phyloP scores from a whole-genome alignment of 306 rosid genomes.

The Cicer arietinum region DNA sequence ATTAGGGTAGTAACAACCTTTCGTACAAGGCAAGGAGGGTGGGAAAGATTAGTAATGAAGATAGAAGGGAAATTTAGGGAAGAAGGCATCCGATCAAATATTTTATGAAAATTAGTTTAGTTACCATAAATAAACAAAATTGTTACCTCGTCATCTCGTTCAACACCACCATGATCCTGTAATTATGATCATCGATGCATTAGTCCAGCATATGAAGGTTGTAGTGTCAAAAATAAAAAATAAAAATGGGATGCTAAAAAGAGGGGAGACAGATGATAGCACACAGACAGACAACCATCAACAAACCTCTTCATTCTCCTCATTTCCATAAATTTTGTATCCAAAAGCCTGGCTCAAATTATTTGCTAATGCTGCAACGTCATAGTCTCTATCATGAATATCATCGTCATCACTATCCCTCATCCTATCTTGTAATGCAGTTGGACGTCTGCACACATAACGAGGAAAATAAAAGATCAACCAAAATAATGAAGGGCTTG shows the following conservation, averaged over 20 bases:
- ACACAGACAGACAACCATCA: not conserved
- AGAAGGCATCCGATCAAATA: slow-evolving; percentile 32
- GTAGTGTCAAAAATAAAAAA: slow-evolving; percentile 24
- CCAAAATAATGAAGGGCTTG: slow-evolving; percentile 21
- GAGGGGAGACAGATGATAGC: not conserved
- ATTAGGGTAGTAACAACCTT: slow-evolving; percentile 4
- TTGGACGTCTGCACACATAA: slow-evolving; percentile 76
- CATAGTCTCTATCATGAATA: slow-evolving; percentile 89
- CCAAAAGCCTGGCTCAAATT: slow-evolving; percentile 89
- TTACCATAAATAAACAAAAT: slow-evolving; percentile 29
- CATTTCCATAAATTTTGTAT: slow-evolving; percentile 86
- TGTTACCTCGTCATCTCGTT: slow-evolving; percentile 90
- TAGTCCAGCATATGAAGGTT: slow-evolving; percentile 23
- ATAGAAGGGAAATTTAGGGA: not conserved
- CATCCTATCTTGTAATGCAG: slow-evolving; percentile 91
- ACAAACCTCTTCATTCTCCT: slow-evolving; percentile 87
- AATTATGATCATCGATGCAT: slow-evolving; percentile 43
- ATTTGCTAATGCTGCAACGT: slow-evolving; percentile 86
- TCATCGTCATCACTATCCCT: slow-evolving; percentile 98
- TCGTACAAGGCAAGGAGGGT: not conserved
- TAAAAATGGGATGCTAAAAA: slow-evolving; percentile 2
- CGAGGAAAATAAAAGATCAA: slow-evolving; percentile 21
- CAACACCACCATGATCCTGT: slow-evolving; percentile 76
- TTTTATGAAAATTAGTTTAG: slow-evolving; percentile 12
- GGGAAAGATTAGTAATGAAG: not conserved